Conservation (phyloP, 2,329 filamentous ascomycete species). For the Teratosphaeria nubilosa region DNA sequence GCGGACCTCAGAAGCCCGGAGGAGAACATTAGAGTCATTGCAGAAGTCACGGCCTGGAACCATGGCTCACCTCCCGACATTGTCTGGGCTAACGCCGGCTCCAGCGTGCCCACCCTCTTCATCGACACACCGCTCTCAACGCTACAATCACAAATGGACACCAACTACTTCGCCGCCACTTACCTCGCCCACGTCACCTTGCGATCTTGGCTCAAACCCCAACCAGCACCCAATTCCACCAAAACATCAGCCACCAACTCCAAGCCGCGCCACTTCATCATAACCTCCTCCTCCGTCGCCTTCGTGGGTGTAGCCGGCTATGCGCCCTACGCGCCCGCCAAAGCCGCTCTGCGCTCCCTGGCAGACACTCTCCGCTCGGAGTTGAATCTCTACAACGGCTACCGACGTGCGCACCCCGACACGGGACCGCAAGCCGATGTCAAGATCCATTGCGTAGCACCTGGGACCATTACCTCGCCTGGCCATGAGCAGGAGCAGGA, state of each 20-base stretch:
- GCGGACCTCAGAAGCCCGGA: conserved; percentile 66
- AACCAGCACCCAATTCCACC: conserved; percentile 20
- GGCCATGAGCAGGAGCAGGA: conserved; percentile 66
- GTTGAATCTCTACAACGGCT: conserved; percentile 70
- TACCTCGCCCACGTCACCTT: conserved; percentile 79
- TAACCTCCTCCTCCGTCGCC: conserved; percentile 69
- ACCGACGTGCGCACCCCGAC: conserved; percentile 32
- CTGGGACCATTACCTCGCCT: conserved; percentile 70
- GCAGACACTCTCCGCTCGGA: conserved; percentile 79
- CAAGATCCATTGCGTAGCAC: conserved; percentile 70
- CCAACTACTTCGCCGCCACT: conserved; percentile 79
- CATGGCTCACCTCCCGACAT: conserved; percentile 62
- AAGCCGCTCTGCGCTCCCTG: conserved; percentile 73
- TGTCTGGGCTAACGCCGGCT: conserved; percentile 83
- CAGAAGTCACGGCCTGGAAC: conserved; percentile 71
- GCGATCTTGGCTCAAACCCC: conserved; percentile 56
- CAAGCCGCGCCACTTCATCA: conserved; percentile 66
- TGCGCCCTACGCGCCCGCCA: conserved; percentile 69
- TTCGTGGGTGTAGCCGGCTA: conserved; percentile 77
- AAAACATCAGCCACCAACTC: conserved; percentile 6
- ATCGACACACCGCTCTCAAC: conserved; percentile 59
- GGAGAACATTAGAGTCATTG: conserved; percentile 61
- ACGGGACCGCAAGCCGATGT: conserved; percentile 52
- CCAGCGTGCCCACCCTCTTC: conserved; percentile 65
- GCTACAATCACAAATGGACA: conserved; percentile 72